Evolutionary conservation across 306 rosid genomes (phyloP).

Genomic region (Alnus glutinosa): DNA sequence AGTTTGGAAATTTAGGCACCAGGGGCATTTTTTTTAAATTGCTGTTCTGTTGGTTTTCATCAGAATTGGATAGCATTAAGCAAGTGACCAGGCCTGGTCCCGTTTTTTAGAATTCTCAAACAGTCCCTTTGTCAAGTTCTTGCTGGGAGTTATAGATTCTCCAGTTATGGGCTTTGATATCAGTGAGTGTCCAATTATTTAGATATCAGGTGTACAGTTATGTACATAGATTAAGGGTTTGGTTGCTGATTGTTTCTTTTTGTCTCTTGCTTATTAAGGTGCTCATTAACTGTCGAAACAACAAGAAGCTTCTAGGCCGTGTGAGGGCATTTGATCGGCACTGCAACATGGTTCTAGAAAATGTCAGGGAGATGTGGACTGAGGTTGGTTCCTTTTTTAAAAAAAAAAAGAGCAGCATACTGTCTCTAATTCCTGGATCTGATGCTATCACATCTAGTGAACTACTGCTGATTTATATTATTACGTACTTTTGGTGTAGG

Average conservation of each 20-base stretch:
- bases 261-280: constrained; percentile 30
- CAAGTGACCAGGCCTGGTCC: constrained; percentile 15
- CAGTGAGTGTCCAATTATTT: neutral
- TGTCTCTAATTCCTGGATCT: neutral
- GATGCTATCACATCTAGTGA: neutral
- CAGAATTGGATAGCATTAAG: constrained; percentile 5
- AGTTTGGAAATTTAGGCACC: constrained; percentile 2
- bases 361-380: constrained; percentile 70
- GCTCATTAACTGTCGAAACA: constrained; percentile 58
- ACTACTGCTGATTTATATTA: neutral
- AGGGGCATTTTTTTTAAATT: neutral
- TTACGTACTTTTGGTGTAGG: constrained; percentile 19
- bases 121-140: neutral
- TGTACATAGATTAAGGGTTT: neutral
- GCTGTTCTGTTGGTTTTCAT: constrained; percentile 5
- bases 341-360: constrained; percentile 66
- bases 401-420: neutral
- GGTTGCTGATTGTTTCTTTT: neutral
- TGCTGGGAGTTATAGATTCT: constrained; percentile 3
- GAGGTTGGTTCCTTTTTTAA: constrained; percentile 38
- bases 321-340: constrained; percentile 64
- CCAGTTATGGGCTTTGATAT: constrained; percentile 3
- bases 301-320: constrained; percentile 56
- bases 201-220: neutral
- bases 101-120: constrained; percentile 4